A percentile compares a stretch with the other conserved stretches of the same genome.
phyloP scores from a whole-genome alignment of 2,329 filamentous ascomycete species.

The Zasmidium cellare region DNA sequence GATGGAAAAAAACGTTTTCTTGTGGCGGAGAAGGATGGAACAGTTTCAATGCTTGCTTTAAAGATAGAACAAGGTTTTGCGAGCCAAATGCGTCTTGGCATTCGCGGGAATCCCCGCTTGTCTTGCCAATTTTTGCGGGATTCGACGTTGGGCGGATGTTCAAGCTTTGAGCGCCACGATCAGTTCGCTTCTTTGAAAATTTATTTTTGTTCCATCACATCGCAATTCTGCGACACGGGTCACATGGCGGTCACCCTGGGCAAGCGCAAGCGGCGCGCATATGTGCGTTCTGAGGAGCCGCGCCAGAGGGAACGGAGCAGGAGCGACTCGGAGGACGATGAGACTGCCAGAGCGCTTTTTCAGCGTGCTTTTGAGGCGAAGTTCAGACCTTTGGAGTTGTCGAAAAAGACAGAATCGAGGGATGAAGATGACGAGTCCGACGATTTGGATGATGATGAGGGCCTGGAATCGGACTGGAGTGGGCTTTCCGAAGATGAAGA shows the following conservation, averaged over 20 bases:
- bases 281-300: constrained; percentile 24
- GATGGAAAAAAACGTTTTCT: neutral
- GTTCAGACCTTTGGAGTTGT: constrained; percentile 64
- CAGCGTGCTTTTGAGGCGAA: constrained; percentile 83
- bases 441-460: constrained; percentile 24
- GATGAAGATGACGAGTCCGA: constrained; percentile 31
- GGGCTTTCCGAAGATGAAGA: constrained; percentile 56
- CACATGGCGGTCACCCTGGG: constrained; percentile 46
- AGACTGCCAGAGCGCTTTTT: constrained; percentile 70
- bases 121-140: neutral
- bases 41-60: constrained; percentile 1
- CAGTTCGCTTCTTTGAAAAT: no score
- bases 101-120: neutral
- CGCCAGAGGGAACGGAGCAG: constrained; percentile 11
- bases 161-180: neutral
- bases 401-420: constrained; percentile 24
- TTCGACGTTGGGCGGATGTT: neutral
- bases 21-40: neutral
- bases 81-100: neutral
- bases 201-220: constrained; percentile 3
- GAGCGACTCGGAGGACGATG: constrained; percentile 32
- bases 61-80: neutral
- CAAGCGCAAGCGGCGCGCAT: constrained; percentile 46
- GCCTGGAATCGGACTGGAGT: constrained; percentile 55
- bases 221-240: constrained; percentile 10